phyloP scores from a whole-genome alignment of 2,329 filamentous ascomycete genomes.

The Scedosporium dehoogii region DNA sequence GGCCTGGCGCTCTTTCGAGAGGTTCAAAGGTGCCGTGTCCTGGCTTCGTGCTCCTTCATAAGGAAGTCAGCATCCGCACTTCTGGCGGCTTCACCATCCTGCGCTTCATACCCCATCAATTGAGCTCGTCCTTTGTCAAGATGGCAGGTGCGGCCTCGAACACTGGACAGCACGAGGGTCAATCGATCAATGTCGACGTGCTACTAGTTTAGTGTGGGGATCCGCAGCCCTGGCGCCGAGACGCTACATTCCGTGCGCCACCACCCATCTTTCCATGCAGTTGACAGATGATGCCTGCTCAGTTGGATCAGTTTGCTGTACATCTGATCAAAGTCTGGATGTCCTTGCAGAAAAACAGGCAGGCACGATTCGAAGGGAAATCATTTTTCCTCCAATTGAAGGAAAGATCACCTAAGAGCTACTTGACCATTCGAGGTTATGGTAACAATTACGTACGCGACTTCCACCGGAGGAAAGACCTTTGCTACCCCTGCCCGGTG shows the following conservation, averaged over 20 bases:
- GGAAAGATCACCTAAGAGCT: background rate
- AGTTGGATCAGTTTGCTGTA: background rate
- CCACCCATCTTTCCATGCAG: background rate
- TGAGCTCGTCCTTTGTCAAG: background rate
- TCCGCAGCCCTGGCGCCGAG: background rate
- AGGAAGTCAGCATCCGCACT: background rate
- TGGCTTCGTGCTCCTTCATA: background rate
- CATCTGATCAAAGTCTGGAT: background rate
- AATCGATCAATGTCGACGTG: too few relatives aligned
- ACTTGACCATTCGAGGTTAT: background rate
- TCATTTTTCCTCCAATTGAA: background rate
- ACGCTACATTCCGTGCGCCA: background rate
- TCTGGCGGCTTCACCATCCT: background rate
- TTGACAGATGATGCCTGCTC: background rate
- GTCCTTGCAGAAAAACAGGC: background rate
- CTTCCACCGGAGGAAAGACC: background rate
- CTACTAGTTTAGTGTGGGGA: too few relatives aligned
- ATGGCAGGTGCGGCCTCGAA: background rate
- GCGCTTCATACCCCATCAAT: background rate
- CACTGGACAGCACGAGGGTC: background rate
- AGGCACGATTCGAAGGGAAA: background rate
- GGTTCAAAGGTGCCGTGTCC: background rate
- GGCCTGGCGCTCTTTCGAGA: background rate
- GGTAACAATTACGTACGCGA: background rate
- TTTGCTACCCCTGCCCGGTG: background rate